A percentile compares a stretch with the other conserved stretches of the same genome.
phyloP scores from a whole-genome alignment of 2,329 filamentous ascomycete genomes.

The Talaromyces funiculosus region DNA sequence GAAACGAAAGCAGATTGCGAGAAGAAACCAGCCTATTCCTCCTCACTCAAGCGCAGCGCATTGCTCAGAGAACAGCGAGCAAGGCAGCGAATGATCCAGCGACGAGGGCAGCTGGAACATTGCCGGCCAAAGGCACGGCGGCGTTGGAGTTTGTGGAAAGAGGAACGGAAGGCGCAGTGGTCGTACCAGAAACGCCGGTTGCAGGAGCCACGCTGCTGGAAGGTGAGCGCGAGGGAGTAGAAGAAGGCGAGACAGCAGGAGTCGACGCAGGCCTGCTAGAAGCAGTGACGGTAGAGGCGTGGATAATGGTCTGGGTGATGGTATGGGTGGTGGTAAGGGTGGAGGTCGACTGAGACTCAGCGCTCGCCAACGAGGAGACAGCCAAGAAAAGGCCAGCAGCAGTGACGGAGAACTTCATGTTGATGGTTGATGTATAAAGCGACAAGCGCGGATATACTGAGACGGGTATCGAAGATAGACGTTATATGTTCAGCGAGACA shows the following conservation, averaged over 20 bases:
- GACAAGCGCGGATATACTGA: conserved; percentile 7
- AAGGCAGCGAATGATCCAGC: conserved; percentile 36
- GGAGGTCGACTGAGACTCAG: conserved; percentile 29
- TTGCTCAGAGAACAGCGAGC: conserved; percentile 31
- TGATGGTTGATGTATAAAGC: conserved; percentile 13
- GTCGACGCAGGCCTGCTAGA: conserved; percentile 9
- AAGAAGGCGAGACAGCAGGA: conserved; percentile 15
- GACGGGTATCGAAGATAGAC: background rate
- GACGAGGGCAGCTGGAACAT: conserved; percentile 28
- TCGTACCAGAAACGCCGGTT: background rate
- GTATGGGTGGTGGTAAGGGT: conserved; percentile 30
- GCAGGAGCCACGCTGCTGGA: conserved; percentile 19
- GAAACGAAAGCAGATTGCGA: background rate
- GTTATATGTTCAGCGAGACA: background rate
- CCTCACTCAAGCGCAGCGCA: background rate
- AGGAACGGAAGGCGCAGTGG: background rate
- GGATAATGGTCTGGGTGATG: conserved; percentile 39
- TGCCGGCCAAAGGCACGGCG: conserved; percentile 16
- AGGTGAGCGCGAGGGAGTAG: conserved; percentile 17
- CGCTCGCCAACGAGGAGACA: conserved; percentile 22
- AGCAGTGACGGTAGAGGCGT: conserved; percentile 23
- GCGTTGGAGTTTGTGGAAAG: conserved; percentile 14
- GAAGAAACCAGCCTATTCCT: background rate
- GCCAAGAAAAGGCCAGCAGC: conserved; percentile 29
- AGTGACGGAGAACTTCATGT: conserved; percentile 34